Evolutionary conservation across 495 filamentous ascomycete species (phyloP), one percentile per base, ranked within the genome.

Genomic region (Penicillium canariense): DNA sequence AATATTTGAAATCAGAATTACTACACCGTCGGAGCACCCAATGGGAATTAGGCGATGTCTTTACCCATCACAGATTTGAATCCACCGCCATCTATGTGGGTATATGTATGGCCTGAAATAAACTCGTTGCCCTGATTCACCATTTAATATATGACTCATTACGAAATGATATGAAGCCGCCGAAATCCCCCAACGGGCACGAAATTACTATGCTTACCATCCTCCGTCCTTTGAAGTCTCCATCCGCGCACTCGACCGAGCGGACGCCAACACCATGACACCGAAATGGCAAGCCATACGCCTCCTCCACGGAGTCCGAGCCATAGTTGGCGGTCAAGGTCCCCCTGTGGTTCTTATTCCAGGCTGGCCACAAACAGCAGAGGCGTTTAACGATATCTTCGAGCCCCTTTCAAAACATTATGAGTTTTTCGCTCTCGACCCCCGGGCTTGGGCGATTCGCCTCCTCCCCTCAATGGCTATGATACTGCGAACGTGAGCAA

Each of bases 291-390:
- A 61, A 56, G 35, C 48, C 32, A 63, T 23, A 26, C 64, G 50
- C 52, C 64, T 67, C 46, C 60, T 60, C 43, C 55, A 63, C 42
- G 64, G 64, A 22, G 47, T 67, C 40, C 55, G 58, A n/a, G 64
- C 64, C 34, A 59, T 63, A 46, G 39, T 62, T 18, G 61, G 64
- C 30, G 64, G 64, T n/a, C 61, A 59, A 50, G 58, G 56, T 1
- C 56, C 60, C 31, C 56, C 63, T 11, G 15, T 66, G 31, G 39
- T 64, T 28, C 63, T 66, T 31, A 46, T 66, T 30, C 50, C 63
- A 43, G 63, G 63, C 54, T 66, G 63, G 63, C 63, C 63, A 20
- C 60, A 66, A 53, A 66, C 63, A 50, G 63, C 63, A 25, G 63
- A 66, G 38, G 63, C 63, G 1, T 66, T 53, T 28, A 60, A 56